Conservation (phyloP, 176 grass and related monocot species). For the Lolium perenne region DNA sequence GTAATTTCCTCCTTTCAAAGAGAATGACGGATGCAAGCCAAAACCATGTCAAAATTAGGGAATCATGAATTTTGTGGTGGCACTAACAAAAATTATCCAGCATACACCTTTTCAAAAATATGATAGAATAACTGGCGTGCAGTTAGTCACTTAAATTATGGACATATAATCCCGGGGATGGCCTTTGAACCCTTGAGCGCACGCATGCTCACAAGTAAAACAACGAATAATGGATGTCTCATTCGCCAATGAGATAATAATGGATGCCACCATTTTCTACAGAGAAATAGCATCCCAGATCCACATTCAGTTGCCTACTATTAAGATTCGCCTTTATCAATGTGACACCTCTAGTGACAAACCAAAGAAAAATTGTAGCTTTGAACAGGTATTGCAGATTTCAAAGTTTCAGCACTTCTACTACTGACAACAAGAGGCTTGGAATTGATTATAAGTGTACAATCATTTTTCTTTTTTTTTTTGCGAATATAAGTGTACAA, state of each 20-base stretch:
- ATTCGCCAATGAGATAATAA: background rate
- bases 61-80: background rate
- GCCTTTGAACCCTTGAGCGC: background rate
- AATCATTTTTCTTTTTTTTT: too few relatives aligned
- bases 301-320: background rate
- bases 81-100: background rate
- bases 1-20: background rate
- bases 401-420: background rate
- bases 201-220: background rate
- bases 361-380: background rate
- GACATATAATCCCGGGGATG: background rate
- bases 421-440: too few relatives aligned
- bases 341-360: background rate
- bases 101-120: background rate
- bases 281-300: background rate
- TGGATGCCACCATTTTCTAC: background rate
- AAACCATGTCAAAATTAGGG: background rate
- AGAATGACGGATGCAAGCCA: background rate
- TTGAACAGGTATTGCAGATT: background rate
- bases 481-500: too few relatives aligned
- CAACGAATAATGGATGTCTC: background rate
- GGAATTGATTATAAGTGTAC: too few relatives aligned
- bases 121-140: background rate
- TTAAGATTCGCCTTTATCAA: background rate
- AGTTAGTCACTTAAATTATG: background rate